Evolutionary conservation across 225 moss, liverwort and hornwort species (phyloP), one percentile per base, ranked within the genome.

Genomic region (Physcomitrellopsis africana): DNA sequence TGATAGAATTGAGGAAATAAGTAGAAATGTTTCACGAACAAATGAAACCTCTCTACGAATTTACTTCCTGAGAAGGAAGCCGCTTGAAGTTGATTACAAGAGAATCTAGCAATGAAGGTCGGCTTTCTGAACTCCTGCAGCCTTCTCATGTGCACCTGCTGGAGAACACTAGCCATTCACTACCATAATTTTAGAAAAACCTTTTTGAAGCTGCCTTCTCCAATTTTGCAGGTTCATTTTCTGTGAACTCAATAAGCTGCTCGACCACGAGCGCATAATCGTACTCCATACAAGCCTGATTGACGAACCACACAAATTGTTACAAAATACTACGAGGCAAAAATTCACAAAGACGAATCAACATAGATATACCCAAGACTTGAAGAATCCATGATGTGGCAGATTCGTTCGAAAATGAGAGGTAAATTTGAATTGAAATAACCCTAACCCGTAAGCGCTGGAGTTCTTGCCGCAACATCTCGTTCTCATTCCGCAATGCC

Each of bases 161-260:
- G 65, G 7, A 11, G 20, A 23, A 51, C 20, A 55, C 51, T 27
- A 32, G 58, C 44, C 11, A 37, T 46, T 59, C 53, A 42, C 54
- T 72, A 41, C 17, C 18, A 49, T 20, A 24, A 10, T 68, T 24
- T 82, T 65, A 86, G 65, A 83, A 86, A 41, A 81, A 81, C 65
- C 78, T 65, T 73, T 72, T 83, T 7, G 86, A 83, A 53, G 81
- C 76, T 29, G 78, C 20, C 68, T 79, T 87, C 81, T 84, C 81
- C 51, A 87, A 81, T 59, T 77, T 81, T 9, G 60, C 60, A 45
- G 90, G 84, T 19, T 88, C 81, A 14, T 78, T 82, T 72, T 87
- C 88, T 14, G 96, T 96, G 69, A 96, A 86, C 79, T 89, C 96
- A 15, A 96, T 89, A 67, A 96, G 96, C 77, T 94, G 96, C 73